Evolutionary conservation across 352 stramenopile genomes (phyloP).

Genomic region (Globisporangium carolinianum): DNA sequence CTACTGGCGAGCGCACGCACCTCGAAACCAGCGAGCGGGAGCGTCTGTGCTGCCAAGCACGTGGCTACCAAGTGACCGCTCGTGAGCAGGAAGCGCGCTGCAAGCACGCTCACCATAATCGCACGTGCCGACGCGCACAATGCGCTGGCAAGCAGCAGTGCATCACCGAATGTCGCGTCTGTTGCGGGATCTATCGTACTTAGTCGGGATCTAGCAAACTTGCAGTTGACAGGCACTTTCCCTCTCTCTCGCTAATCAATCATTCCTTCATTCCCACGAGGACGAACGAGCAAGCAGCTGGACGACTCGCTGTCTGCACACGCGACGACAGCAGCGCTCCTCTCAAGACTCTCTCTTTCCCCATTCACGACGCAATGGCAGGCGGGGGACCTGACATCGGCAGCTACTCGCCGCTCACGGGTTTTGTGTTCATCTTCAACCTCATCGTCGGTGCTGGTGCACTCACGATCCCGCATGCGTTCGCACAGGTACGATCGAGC

Average conservation of each 20-base stretch:
- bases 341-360: no score
- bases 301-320: not conserved
- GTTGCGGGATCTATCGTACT: no score
- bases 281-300: no score
- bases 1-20: not conserved
- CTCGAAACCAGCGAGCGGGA: conserved; percentile 6
- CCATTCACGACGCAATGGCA: conserved; percentile 25
- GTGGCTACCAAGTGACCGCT: conserved; percentile 52
- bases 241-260: no score
- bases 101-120: conserved; percentile 16
- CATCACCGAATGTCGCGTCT: no score
- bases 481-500: conserved; percentile 48
- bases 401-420: conserved; percentile 81
- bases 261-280: no score
- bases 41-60: conserved; percentile 19
- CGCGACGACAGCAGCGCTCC: not conserved
- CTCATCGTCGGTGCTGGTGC: conserved; percentile 83
- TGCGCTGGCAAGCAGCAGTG: no score
- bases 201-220: no score
- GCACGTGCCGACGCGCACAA: not conserved
- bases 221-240: no score
- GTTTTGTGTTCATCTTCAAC: conserved; percentile 91
- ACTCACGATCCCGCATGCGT: conserved; percentile 82
- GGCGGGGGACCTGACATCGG: conserved; percentile 38
- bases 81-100: conserved; percentile 50